Conservation (phyloP, 2,329 filamentous ascomycete species). For the Penicillium sclerotiorum region DNA sequence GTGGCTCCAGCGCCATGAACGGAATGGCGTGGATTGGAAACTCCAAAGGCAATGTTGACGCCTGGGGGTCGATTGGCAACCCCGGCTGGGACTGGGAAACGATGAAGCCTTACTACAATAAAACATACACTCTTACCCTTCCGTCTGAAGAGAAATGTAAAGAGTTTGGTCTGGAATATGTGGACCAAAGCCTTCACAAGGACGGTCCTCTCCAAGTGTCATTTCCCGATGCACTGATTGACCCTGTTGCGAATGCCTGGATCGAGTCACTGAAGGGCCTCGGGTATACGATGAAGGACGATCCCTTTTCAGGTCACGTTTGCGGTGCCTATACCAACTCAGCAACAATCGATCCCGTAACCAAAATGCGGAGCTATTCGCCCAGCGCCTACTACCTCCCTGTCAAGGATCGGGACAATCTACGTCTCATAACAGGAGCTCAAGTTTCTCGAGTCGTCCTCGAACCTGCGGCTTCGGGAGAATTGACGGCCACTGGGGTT, state of each 20-base stretch:
- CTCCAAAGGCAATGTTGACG: constrained; percentile 44
- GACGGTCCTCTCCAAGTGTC: constrained; percentile 8
- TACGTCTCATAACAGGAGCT: background rate
- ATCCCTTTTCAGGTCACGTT: constrained; percentile 11
- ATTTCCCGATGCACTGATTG: constrained; percentile 4
- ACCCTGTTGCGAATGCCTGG: constrained; percentile 13
- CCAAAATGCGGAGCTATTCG: constrained; percentile 9
- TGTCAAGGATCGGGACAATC: background rate
- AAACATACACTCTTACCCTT: constrained; percentile 37
- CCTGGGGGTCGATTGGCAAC: constrained; percentile 51
- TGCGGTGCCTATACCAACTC: constrained; percentile 40
- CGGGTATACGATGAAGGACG: constrained; percentile 3
- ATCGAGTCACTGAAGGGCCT: constrained; percentile 11
- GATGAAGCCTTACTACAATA: constrained; percentile 54
- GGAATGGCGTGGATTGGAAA: constrained; percentile 33
- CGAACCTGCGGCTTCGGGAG: background rate
- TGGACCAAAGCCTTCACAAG: constrained; percentile 4
- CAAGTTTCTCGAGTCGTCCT: background rate
- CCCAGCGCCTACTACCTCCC: constrained; percentile 1
- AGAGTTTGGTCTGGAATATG: background rate
- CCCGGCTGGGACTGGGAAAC: constrained; percentile 48
- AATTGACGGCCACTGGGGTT: background rate
- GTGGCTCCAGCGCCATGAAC: constrained; percentile 53
- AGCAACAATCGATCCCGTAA: constrained; percentile 26
- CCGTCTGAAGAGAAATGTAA: constrained; percentile 11